These are phyloP conservation scores for Arctium lappa DNA, from an alignment of 129 eudicot genomes.

Conservation along the genomic window DNA sequence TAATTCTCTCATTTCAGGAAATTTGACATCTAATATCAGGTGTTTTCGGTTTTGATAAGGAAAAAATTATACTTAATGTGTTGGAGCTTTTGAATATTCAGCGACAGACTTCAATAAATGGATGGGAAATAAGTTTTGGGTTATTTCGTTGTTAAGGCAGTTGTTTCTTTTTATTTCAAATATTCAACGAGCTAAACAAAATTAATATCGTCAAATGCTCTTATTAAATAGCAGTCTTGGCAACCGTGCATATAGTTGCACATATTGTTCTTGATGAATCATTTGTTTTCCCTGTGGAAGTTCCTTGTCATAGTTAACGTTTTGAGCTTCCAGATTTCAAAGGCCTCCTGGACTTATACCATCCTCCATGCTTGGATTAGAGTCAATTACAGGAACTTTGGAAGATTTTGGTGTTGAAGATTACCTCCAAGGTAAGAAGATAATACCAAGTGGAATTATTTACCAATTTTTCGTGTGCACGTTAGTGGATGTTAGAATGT, in stretches of 20 bases:
- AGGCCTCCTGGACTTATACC: constrained; percentile 95
- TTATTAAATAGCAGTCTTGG: background rate
- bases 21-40: background rate
- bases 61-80: background rate
- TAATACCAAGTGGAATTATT: background rate
- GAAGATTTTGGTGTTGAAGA: constrained; percentile 88
- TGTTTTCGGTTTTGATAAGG: background rate
- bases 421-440: constrained; percentile 70
- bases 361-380: constrained; percentile 89
- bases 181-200: background rate
- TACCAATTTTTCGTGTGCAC: background rate
- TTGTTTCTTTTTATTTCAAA: background rate
- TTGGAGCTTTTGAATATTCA: background rate
- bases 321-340: constrained; percentile 62
- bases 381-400: constrained; percentile 73
- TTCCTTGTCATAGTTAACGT: background rate
- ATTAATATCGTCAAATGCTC: background rate
- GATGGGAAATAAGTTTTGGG: background rate
- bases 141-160: background rate
- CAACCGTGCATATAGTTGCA: background rate
- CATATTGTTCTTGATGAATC: background rate
- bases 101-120: background rate
- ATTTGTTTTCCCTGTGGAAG: background rate
- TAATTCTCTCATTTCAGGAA: background rate
- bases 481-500: background rate